Evolutionary conservation across 2,329 filamentous ascomycete genomes (phyloP).

Genomic region (Ascochyta clinopodiicola): DNA sequence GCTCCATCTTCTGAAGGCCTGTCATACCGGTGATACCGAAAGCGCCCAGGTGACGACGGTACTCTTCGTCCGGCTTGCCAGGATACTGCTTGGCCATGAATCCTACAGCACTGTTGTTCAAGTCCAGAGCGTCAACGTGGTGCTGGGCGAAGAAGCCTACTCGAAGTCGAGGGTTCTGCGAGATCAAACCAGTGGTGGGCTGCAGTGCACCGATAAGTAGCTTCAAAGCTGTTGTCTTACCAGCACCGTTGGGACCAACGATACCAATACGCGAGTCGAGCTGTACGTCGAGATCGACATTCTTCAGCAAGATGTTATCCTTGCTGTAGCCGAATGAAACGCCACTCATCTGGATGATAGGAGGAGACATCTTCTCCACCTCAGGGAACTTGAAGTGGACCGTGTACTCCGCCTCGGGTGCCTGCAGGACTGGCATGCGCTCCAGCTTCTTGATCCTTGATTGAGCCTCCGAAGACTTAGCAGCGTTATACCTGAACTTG

Average conservation of each 20-base stretch:
- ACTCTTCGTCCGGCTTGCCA: conserved; percentile 93
- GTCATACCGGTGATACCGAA: conserved; percentile 89
- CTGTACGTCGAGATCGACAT: conserved; percentile 95
- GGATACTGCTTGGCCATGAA: conserved; percentile 96
- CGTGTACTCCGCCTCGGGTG: conserved; percentile 91
- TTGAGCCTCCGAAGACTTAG: conserved; percentile 97
- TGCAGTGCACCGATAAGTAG: conserved; percentile 88
- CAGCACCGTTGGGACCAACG: conserved; percentile 97
- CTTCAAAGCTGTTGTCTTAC: conserved; percentile 98
- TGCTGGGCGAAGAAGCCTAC: conserved; percentile 98
- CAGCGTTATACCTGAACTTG: conserved; percentile 99
- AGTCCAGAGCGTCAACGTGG: conserved; percentile 93
- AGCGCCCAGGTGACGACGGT: conserved; percentile 90
- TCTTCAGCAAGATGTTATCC: conserved; percentile 79
- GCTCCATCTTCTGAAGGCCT: conserved; percentile 91
- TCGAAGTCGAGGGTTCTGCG: conserved; percentile 84
- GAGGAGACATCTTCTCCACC: conserved; percentile 95
- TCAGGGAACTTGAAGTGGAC: conserved; percentile 98
- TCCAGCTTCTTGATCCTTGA: conserved; percentile 99
- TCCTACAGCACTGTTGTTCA: conserved; percentile 85
- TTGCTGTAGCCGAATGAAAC: conserved; percentile 87
- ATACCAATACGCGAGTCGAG: conserved; percentile 98
- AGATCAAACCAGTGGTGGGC: conserved; percentile 80
- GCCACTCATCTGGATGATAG: conserved; percentile 95
- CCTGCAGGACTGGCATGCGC: conserved; percentile 89